phyloP scores from a whole-genome alignment of 139 green algal genomes.

The Chlorella sp. region DNA sequence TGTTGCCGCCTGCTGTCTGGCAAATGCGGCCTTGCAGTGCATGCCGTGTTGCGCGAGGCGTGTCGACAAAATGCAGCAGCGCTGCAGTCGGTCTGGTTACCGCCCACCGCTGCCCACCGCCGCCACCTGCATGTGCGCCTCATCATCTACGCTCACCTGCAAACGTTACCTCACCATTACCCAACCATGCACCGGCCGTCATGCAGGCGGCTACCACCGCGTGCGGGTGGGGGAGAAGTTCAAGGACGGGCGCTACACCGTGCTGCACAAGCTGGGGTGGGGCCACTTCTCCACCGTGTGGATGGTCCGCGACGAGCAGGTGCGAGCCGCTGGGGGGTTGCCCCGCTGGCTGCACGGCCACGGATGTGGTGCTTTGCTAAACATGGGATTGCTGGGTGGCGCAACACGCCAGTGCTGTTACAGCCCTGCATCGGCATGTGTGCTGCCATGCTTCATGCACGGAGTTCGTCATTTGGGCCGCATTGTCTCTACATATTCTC shows the following conservation, averaged over 20 bases:
- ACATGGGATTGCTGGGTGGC: not conserved
- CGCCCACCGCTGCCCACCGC: too few species aligned
- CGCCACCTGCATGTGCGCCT: too few species aligned
- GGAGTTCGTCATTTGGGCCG: not conserved
- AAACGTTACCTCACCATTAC: too few species aligned
- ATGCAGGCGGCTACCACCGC: conserved; percentile 94
- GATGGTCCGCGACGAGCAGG: conserved; percentile 79
- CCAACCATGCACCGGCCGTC: too few species aligned
- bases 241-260: conserved; percentile 88
- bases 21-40: not conserved
- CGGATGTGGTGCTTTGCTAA: not conserved
- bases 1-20: not conserved
- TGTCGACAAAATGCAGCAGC: not conserved
- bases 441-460: too few species aligned
- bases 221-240: conserved; percentile 91
- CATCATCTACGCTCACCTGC: too few species aligned
- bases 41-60: not conserved
- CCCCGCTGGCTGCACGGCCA: conserved; percentile 32
- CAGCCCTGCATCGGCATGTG: too few species aligned
- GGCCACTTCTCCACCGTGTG: conserved; percentile 99
- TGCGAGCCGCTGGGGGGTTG: too few species aligned
- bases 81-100: too few species aligned
- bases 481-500: not conserved
- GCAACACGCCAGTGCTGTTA: not conserved
- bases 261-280: conserved; percentile 97